Evolutionary conservation across 495 filamentous ascomycete species (phyloP).

Genomic region (Umbilicaria muhlenbergii): DNA sequence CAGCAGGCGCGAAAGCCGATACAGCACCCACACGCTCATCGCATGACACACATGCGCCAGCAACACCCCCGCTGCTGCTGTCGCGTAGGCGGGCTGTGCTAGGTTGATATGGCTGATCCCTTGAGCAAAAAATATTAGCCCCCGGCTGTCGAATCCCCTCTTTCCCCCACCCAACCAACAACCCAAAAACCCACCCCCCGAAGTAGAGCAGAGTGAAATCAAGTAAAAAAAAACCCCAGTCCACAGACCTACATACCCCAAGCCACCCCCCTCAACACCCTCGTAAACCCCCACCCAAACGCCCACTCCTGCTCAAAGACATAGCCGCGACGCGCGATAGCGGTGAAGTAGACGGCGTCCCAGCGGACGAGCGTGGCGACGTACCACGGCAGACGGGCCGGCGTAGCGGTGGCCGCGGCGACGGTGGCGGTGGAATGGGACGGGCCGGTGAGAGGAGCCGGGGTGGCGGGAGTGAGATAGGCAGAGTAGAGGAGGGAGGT

Average conservation of each 20-base stretch:
- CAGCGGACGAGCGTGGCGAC: slow-evolving; percentile 41
- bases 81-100: slow-evolving; percentile 6
- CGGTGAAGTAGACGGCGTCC: slow-evolving; percentile 83
- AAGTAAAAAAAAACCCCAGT: slow-evolving; percentile 1
- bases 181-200: too few species aligned
- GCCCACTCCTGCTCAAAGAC: slow-evolving; percentile 94
- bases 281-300: slow-evolving; percentile 57
- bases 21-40: slow-evolving; percentile 54
- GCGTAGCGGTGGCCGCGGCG: too few species aligned
- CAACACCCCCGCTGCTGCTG: slow-evolving; percentile 38
- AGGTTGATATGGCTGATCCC: too few species aligned
- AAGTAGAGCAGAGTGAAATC: too few species aligned
- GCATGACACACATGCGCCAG: slow-evolving; percentile 62
- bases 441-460: too few species aligned
- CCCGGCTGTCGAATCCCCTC: too few species aligned
- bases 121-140: too few species aligned
- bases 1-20: slow-evolving; percentile 46
- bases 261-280: slow-evolving; percentile 28
- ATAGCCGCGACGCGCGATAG: slow-evolving; percentile 54
- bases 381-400: not conserved
- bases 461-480: not conserved
- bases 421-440: too few species aligned
- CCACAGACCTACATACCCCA: slow-evolving; percentile 36
- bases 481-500: slow-evolving; percentile 42
- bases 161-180: too few species aligned